Conservation (phyloP, 106 monocot genomes). For the Xerophyta viscosa region DNA sequence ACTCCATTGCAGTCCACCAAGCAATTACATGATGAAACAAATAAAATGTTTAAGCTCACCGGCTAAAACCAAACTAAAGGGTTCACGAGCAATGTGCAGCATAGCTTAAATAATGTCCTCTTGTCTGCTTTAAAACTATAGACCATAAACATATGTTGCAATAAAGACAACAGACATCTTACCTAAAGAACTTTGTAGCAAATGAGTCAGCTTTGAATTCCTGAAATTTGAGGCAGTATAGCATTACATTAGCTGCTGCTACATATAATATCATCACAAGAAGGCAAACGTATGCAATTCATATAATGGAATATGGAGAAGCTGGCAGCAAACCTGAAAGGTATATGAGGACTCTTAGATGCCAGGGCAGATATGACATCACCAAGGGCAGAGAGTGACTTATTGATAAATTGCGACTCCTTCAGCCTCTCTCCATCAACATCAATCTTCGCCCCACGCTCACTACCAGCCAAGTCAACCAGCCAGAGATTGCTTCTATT, state of each 20-base stretch:
- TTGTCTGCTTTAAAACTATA: too few species aligned
- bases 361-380: conserved; percentile 91
- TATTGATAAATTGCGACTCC: conserved; percentile 97
- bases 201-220: conserved; percentile 94
- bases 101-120: too few species aligned
- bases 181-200: conserved; percentile 96
- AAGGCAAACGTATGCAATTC: too few species aligned
- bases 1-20: too few species aligned
- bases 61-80: too few species aligned
- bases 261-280: too few species aligned
- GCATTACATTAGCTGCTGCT: neutral
- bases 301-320: conserved; percentile 3
- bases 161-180: too few species aligned
- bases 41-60: too few species aligned
- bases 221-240: conserved; percentile 17
- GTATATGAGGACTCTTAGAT: conserved; percentile 81
- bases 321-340: conserved; percentile 82
- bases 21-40: too few species aligned
- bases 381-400: conserved; percentile 85
- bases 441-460: conserved; percentile 76
- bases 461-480: conserved; percentile 96
- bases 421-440: conserved; percentile 88
- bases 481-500: conserved; percentile 79
- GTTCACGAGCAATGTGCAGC: too few species aligned
- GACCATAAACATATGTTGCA: too few species aligned